These are phyloP conservation scores for Xylaria sp. DNA, from an alignment of 2,329 filamentous ascomycete species.

Conservation along the genomic window DNA sequence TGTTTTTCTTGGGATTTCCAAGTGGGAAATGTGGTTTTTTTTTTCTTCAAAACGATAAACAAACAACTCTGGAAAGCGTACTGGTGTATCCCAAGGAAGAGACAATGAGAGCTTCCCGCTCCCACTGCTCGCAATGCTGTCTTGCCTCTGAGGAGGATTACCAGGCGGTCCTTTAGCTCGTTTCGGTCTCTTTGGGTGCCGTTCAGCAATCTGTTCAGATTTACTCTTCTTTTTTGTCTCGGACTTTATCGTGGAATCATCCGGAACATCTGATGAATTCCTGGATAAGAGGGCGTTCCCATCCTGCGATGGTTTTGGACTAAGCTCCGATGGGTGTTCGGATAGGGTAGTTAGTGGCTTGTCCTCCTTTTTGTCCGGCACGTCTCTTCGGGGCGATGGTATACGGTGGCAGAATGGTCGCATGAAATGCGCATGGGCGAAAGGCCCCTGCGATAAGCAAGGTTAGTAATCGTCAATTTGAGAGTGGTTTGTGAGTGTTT, in stretches of 20 bases:
- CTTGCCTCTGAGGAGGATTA: constrained; percentile 50
- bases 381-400: constrained; percentile 47
- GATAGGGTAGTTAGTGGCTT: constrained; percentile 44
- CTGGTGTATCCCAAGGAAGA: constrained; percentile 46
- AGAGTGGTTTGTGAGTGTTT: not conserved
- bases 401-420: constrained; percentile 66
- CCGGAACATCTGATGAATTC: constrained; percentile 39
- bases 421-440: constrained; percentile 71
- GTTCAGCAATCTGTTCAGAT: constrained; percentile 50
- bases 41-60: not conserved
- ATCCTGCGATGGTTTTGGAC: constrained; percentile 37
- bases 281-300: constrained; percentile 33
- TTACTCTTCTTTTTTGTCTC: constrained; percentile 52
- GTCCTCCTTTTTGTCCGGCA: constrained; percentile 49
- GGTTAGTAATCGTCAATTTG: not conserved
- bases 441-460: constrained; percentile 52
- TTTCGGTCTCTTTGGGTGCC: constrained; percentile 50
- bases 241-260: constrained; percentile 38
- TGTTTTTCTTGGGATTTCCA: too few relatives aligned
- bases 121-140: constrained; percentile 38
- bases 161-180: constrained; percentile 51
- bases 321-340: constrained; percentile 46
- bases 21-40: not conserved
- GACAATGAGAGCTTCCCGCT: constrained; percentile 39
- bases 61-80: not conserved